phyloP scores from a whole-genome alignment of 2,329 filamentous ascomycete genomes.

The Colletotrichum plurivorum region DNA sequence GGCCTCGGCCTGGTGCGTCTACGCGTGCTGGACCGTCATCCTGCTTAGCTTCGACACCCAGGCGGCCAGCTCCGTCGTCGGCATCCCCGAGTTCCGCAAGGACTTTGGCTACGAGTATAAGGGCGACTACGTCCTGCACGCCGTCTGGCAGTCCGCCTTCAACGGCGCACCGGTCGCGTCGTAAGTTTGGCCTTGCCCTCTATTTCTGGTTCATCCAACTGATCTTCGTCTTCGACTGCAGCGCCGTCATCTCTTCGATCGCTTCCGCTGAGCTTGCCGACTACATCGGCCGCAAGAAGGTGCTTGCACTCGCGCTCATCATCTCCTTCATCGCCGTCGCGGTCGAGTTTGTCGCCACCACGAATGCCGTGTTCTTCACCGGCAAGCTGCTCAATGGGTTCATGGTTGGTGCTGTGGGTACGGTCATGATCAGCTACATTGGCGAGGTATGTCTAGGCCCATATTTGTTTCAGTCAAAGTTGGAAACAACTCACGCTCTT shows the following conservation, averaged over 20 bases:
- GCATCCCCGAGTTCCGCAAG: conserved; percentile 59
- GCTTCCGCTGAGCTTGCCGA: conserved; percentile 51
- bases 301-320: conserved; percentile 51
- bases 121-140: conserved; percentile 55
- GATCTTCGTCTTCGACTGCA: neutral
- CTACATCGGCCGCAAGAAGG: conserved; percentile 49
- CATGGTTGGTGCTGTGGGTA: conserved; percentile 47
- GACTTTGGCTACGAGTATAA: conserved; percentile 57
- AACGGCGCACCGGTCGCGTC: conserved; percentile 57
- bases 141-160: conserved; percentile 61
- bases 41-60: conserved; percentile 58
- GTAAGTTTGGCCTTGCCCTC: conserved; percentile 39
- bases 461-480: neutral
- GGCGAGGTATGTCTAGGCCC: conserved; percentile 46
- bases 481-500: neutral
- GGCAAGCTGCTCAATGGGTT: conserved; percentile 60
- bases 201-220: too few relatives aligned
- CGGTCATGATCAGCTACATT: conserved; percentile 49
- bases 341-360: conserved; percentile 57
- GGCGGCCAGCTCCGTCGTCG: conserved; percentile 56
- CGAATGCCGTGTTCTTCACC: conserved; percentile 56
- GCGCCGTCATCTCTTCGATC: conserved; percentile 48
- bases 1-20: conserved; percentile 53
- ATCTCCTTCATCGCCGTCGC: conserved; percentile 55
- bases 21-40: conserved; percentile 55